These are phyloP conservation scores for Tinospora cordifolia DNA, from an alignment of 164 flowering plant genomes.

Conservation along the genomic window DNA sequence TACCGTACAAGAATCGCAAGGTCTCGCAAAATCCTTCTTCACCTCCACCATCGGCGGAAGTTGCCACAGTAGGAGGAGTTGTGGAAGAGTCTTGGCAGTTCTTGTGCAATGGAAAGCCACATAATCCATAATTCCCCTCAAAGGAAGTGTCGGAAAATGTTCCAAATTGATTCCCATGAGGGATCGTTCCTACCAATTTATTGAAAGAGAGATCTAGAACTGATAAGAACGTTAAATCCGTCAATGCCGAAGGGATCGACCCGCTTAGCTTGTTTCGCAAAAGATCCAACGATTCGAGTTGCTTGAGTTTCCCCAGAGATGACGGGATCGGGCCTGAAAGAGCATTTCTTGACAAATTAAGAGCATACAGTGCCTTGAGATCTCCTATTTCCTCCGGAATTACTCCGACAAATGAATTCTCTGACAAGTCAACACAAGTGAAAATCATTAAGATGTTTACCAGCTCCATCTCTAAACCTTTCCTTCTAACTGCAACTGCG, in stretches of 20 bases:
- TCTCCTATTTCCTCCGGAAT: slow-evolving; percentile 39
- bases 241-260: slow-evolving; percentile 25
- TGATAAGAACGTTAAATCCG: slow-evolving; percentile 21
- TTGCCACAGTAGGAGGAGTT: neutral
- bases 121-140: slow-evolving; percentile 27
- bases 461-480: slow-evolving; percentile 37
- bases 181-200: slow-evolving; percentile 26
- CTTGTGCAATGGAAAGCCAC: slow-evolving; percentile 24
- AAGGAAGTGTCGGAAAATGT: slow-evolving; percentile 23
- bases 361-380: slow-evolving; percentile 31
- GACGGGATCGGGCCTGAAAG: slow-evolving; percentile 30
- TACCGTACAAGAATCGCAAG: neutral
- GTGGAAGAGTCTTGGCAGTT: no score
- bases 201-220: slow-evolving; percentile 32
- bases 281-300: slow-evolving; percentile 29
- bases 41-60: no score
- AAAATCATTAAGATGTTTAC: slow-evolving; percentile 34
- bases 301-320: slow-evolving; percentile 24
- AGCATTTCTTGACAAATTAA: slow-evolving; percentile 37
- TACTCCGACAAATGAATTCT: slow-evolving; percentile 36
- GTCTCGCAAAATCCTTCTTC: no score
- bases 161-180: slow-evolving; percentile 23
- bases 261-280: slow-evolving; percentile 28
- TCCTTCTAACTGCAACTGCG: slow-evolving; percentile 32
- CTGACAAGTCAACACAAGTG: slow-evolving; percentile 46